A percentile compares a stretch with the other conserved stretches of the same genome.
Conservation (phyloP, 306 rosid genomes). For the Heteromeles arbutifolia region DNA sequence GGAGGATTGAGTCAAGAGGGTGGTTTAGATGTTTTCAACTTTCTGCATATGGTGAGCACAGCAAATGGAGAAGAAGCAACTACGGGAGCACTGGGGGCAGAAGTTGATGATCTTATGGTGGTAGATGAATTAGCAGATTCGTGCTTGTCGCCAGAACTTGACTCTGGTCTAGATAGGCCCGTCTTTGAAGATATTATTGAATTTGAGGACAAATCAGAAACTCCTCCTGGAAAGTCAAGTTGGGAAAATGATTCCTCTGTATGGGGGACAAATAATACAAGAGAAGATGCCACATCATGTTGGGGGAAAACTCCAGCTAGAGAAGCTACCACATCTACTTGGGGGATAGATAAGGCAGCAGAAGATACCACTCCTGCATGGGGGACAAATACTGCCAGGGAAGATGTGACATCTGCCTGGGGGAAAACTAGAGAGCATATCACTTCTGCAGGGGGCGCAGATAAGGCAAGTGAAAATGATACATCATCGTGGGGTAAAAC, state of each 20-base stretch:
- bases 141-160: constrained; percentile 51
- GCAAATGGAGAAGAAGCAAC: constrained; percentile 45
- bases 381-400: background rate
- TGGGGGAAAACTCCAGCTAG: background rate
- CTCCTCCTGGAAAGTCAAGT: constrained; percentile 19
- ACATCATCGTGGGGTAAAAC: background rate
- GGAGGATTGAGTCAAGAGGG: constrained; percentile 42
- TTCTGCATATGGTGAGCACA: constrained; percentile 58
- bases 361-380: background rate
- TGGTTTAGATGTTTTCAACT: constrained; percentile 63
- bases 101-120: constrained; percentile 52
- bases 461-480: background rate
- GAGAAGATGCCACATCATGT: background rate
- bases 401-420: background rate
- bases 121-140: constrained; percentile 48
- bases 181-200: constrained; percentile 64
- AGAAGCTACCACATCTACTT: background rate
- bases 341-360: background rate
- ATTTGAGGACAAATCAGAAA: constrained; percentile 17
- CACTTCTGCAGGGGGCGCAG: background rate
- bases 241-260: constrained; percentile 28
- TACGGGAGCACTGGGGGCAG: constrained; percentile 68
- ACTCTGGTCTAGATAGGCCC: constrained; percentile 49
- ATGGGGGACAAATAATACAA: background rate
- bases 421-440: background rate